Evolutionary conservation across 2,329 filamentous ascomycete species (phyloP).

Genomic region (Tolypocladium endophyticum): DNA sequence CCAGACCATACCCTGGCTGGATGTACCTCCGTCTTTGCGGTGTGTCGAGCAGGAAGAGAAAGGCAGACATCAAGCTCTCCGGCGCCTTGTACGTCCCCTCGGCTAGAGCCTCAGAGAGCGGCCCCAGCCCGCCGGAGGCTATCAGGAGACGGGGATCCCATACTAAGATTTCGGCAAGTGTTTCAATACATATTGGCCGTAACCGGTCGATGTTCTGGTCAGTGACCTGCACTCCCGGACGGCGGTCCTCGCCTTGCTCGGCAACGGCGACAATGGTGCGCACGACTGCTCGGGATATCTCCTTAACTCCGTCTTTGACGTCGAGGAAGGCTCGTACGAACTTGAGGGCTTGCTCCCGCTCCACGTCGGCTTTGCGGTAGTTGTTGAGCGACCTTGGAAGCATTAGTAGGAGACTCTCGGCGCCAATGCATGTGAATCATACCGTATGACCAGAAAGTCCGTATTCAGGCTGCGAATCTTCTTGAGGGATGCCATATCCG

Average conservation of each 20-base stretch:
- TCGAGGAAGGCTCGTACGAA: conserved; percentile 93
- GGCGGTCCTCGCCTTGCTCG: conserved; percentile 74
- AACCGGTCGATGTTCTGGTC: conserved; percentile 79
- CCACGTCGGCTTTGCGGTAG: conserved; percentile 91
- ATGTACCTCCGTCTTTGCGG: conserved; percentile 72
- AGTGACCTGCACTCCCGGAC: conserved; percentile 56
- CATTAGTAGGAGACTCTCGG: conserved; percentile 5
- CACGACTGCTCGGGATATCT: conserved; percentile 78
- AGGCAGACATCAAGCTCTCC: conserved; percentile 77
- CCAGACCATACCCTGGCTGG: conserved; percentile 80
- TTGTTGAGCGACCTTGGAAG: conserved; percentile 66
- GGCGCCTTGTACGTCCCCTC: conserved; percentile 90
- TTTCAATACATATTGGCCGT: conserved; percentile 84
- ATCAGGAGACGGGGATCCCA: conserved; percentile 74
- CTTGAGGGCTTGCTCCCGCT: conserved; percentile 93
- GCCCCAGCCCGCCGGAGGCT: conserved; percentile 71
- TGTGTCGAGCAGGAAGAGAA: conserved; percentile 80
- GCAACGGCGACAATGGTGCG: conserved; percentile 86
- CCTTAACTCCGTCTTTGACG: conserved; percentile 81
- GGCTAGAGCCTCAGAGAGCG: conserved; percentile 82
- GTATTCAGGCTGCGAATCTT: conserved; percentile 83
- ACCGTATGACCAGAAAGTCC: conserved; percentile 74
- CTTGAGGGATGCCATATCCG: conserved; percentile 78
- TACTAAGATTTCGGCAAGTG: conserved; percentile 81
- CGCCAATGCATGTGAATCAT: conserved; percentile 1